These are phyloP conservation scores for Mycotypha africana DNA, from an alignment of 371 early-diverging fungal species.

Conservation along the genomic window DNA sequence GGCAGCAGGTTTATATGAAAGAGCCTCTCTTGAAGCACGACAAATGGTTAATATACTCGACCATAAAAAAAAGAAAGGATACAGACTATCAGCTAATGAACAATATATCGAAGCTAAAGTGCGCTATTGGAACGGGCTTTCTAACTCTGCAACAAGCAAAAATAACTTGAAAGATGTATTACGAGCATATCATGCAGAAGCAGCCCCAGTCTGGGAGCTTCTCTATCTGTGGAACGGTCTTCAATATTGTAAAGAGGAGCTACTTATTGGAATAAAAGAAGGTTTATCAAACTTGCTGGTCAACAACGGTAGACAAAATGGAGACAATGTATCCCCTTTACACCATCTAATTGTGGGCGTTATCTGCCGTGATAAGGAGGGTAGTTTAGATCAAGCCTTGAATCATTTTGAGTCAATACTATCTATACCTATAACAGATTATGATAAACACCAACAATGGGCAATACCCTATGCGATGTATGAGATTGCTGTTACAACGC, in stretches of 20 bases:
- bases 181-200: not conserved
- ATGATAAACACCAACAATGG: slow-evolving; percentile 1
- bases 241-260: too few species aligned
- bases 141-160: too few species aligned
- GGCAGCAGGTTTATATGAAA: slow-evolving; percentile 18
- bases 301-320: too few species aligned
- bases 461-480: slow-evolving; percentile 21
- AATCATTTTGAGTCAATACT: slow-evolving; percentile 5
- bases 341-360: slow-evolving; percentile 11
- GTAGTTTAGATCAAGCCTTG: slow-evolving; percentile 5
- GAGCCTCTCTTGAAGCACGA: slow-evolving; percentile 19
- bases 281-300: too few species aligned
- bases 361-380: slow-evolving; percentile 7
- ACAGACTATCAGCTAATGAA: slow-evolving; percentile 14
- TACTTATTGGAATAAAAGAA: too few species aligned
- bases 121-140: slow-evolving; percentile 9
- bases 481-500: slow-evolving; percentile 16
- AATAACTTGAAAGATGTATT: not conserved
- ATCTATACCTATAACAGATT: not conserved
- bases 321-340: too few species aligned
- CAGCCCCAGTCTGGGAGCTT: slow-evolving; percentile 31
- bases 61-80: slow-evolving; percentile 6
- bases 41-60: slow-evolving; percentile 18
- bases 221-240: slow-evolving; percentile 30
- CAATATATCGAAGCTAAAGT: slow-evolving; percentile 20